Percentiles rank a stretch among this genome's conserved stretches.
Evolutionary conservation across 208 protist species (phyloP).

Genomic region (Acanthamoeba lenticulata): DNA sequence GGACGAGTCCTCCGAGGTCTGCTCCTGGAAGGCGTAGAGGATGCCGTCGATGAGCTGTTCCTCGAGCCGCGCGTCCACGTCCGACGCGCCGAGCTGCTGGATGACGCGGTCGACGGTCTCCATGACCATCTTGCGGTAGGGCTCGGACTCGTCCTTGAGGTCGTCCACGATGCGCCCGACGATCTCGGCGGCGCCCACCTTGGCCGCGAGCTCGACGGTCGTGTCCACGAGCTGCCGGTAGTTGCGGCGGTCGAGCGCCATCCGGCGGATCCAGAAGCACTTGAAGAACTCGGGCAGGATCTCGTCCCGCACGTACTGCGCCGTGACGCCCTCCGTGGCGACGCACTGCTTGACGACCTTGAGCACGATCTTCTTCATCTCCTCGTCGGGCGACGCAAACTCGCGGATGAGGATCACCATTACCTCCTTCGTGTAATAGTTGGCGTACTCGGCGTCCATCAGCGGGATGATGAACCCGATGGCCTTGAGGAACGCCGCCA

Average conservation of each 20-base stretch:
- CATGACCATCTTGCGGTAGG: slow-evolving; percentile 96
- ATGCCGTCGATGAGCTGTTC: slow-evolving; percentile 97
- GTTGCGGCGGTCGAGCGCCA: slow-evolving; percentile 96
- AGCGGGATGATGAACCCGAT: slow-evolving; percentile 99
- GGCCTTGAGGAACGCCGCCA: slow-evolving; percentile 98
- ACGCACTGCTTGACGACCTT: slow-evolving; percentile 98
- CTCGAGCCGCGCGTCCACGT: slow-evolving; percentile 94
- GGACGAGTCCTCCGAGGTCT: slow-evolving; percentile 94
- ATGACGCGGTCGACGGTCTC: slow-evolving; percentile 92
- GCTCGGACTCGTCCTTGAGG: slow-evolving; percentile 98
- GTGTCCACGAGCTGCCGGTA: slow-evolving; percentile 94
- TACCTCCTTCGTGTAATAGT: slow-evolving; percentile 95
- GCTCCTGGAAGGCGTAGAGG: slow-evolving; percentile 96
- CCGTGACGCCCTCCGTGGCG: slow-evolving; percentile 95
- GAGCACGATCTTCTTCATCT: slow-evolving; percentile 99
- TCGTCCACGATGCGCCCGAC: slow-evolving; percentile 94
- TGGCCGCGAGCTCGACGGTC: slow-evolving; percentile 96
- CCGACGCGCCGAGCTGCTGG: slow-evolving; percentile 86
- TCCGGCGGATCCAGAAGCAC: slow-evolving; percentile 91
- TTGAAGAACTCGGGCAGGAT: slow-evolving; percentile 91
- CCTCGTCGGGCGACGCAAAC: slow-evolving; percentile 95
- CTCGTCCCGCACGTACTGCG: slow-evolving; percentile 85
- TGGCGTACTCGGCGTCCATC: slow-evolving; percentile 97
- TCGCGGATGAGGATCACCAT: slow-evolving; percentile 95
- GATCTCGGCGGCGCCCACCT: slow-evolving; percentile 94